Conservation (phyloP, 176 grass and related monocot species). For the Eleusine indica region DNA sequence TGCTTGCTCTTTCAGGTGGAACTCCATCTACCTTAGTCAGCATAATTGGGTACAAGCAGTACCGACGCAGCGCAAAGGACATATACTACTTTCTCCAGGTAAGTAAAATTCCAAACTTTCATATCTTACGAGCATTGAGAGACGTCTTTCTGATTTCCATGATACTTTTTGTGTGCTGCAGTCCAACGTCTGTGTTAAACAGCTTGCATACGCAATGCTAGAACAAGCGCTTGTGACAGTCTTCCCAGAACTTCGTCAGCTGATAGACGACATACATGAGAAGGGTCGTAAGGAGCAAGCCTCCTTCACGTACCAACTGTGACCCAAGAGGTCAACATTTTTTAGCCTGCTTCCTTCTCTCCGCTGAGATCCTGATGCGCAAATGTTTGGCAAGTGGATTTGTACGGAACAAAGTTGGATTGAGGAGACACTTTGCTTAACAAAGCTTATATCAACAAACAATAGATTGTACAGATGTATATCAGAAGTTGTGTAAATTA, state of each 20-base stretch:
- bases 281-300: constrained; percentile 59
- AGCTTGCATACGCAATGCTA: constrained; percentile 76
- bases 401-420: constrained; percentile 15
- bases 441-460: not conserved
- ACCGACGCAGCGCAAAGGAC: constrained; percentile 71
- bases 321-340: constrained; percentile 24
- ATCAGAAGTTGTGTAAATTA: constrained; percentile 52
- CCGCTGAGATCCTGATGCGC: not conserved
- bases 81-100: constrained; percentile 98
- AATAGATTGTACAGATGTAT: constrained; percentile 48
- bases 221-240: constrained; percentile 76
- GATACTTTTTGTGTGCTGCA: constrained; percentile 49
- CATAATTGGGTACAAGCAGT: constrained; percentile 89
- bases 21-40: constrained; percentile 91
- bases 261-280: constrained; percentile 78
- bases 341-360: not conserved
- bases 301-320: constrained; percentile 48
- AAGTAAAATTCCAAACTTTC: constrained; percentile 39
- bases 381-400: constrained; percentile 22
- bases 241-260: constrained; percentile 81
- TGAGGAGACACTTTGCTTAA: not conserved
- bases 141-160: constrained; percentile 5
- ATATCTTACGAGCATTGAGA: not conserved
- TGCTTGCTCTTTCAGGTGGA: constrained; percentile 61
- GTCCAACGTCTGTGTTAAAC: constrained; percentile 91